phyloP scores from a whole-genome alignment of 2,329 filamentous ascomycete species.

The Trichophyton equinum region DNA sequence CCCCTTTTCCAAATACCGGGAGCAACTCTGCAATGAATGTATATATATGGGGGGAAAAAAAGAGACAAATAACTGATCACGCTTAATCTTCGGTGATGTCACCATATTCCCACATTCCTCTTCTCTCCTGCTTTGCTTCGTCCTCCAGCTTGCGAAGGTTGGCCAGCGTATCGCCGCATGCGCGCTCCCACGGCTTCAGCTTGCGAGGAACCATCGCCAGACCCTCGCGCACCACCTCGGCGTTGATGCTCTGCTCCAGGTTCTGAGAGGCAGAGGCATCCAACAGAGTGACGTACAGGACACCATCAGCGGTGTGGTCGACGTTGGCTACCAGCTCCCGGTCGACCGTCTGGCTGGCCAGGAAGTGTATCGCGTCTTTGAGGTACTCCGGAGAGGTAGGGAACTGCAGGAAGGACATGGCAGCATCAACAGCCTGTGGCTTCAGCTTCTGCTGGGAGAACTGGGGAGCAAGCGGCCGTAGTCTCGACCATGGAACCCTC shows the following conservation, averaged over 20 bases:
- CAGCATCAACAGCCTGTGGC: constrained; percentile 75
- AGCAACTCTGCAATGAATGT: neutral
- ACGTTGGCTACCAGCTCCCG: constrained; percentile 80
- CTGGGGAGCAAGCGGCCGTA: constrained; percentile 66
- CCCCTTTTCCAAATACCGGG: neutral
- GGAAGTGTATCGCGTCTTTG: constrained; percentile 60
- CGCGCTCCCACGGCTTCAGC: constrained; percentile 80
- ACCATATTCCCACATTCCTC: constrained; percentile 97
- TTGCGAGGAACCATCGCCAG: constrained; percentile 86
- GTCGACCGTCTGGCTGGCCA: constrained; percentile 61
- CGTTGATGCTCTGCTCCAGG: constrained; percentile 72
- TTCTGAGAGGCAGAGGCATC: constrained; percentile 55
- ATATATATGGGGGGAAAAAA: neutral
- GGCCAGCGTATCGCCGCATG: constrained; percentile 58
- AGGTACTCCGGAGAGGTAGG: constrained; percentile 74
- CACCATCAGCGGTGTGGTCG: constrained; percentile 69
- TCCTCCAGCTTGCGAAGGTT: constrained; percentile 61
- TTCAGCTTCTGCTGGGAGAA: constrained; percentile 74
- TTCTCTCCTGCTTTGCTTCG: constrained; percentile 64
- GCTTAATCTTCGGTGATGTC: constrained; percentile 77
- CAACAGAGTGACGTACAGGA: constrained; percentile 76
- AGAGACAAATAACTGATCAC: neutral
- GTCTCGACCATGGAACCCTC: constrained; percentile 67
- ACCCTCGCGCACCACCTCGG: constrained; percentile 70
- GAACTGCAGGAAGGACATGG: constrained; percentile 79